Conservation (phyloP, 2,329 filamentous ascomycete species). For the Colletotrichum lupini region DNA sequence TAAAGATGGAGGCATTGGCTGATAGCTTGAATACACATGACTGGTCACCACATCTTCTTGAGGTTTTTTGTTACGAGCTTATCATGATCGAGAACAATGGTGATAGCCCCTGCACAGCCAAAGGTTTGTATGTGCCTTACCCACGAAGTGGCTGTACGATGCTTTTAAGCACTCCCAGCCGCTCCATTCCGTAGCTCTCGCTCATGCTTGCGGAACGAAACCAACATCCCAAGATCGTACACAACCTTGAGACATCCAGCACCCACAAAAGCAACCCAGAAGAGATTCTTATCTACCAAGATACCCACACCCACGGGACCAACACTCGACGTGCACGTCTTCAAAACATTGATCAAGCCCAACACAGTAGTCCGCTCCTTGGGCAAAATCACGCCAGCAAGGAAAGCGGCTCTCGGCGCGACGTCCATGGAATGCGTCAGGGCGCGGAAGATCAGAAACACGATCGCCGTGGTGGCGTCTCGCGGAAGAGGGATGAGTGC, state of each 20-base stretch:
- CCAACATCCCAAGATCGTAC: background rate
- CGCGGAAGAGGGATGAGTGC: background rate
- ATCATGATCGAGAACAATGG: background rate
- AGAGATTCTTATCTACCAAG: background rate
- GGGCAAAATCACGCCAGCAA: background rate
- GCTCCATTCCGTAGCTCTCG: background rate
- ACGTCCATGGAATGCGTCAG: background rate
- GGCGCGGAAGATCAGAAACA: background rate
- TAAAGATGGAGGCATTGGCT: background rate
- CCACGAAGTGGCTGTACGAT: background rate
- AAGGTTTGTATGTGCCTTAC: background rate
- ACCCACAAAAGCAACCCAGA: background rate
- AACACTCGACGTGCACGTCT: background rate
- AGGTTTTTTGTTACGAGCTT: too few species aligned
- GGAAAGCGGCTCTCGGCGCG: background rate
- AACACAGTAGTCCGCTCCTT: background rate
- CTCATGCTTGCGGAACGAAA: background rate
- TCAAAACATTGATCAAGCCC: background rate
- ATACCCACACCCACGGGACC: background rate
- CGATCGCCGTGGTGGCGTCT: background rate
- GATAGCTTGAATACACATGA: background rate
- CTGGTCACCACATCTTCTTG: background rate
- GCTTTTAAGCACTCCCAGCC: background rate
- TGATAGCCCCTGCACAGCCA: fast-evolving
- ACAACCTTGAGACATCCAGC: background rate